Evolutionary conservation across 495 filamentous ascomycete genomes (phyloP).

Genomic region (Tuber brumale): DNA sequence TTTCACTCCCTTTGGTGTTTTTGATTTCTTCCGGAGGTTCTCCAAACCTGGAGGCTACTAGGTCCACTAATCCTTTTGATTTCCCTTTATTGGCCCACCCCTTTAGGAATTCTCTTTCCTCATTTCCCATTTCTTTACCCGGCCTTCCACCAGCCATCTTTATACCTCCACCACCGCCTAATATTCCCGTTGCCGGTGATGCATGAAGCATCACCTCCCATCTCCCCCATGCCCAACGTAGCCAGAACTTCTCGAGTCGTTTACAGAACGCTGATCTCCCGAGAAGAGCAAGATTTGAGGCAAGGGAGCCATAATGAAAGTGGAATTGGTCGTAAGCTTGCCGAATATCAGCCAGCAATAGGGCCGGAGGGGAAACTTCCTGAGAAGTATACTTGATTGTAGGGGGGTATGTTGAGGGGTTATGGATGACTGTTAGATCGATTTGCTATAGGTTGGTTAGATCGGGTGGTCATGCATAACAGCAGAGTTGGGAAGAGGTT

Average conservation of each 20-base stretch:
- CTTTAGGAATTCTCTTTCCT: conserved; percentile 85
- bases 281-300: conserved; percentile 50
- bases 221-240: conserved; percentile 59
- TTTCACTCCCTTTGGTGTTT: conserved; percentile 13
- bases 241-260: conserved; percentile 74
- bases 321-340: conserved; percentile 79
- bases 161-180: conserved; percentile 57
- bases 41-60: conserved; percentile 82
- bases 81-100: conserved; percentile 60
- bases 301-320: conserved; percentile 65
- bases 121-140: conserved; percentile 87
- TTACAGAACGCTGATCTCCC: conserved; percentile 54
- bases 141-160: conserved; percentile 90
- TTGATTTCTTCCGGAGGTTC: conserved; percentile 42
- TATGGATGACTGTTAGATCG: conserved; percentile 41
- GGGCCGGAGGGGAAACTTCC: conserved; percentile 74
- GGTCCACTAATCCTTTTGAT: conserved; percentile 64
- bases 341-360: conserved; percentile 72
- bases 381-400: conserved; percentile 71
- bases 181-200: conserved; percentile 72
- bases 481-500: conserved; percentile 46
- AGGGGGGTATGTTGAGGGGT: conserved; percentile 38
- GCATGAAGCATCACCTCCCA: conserved; percentile 90
- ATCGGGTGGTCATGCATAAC: conserved; percentile 3
- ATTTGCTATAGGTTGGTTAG: conserved; percentile 31